Evolutionary conservation across 225 moss, liverwort and hornwort species (phyloP), one percentile per base, ranked within the genome.

Genomic region (Bryum argenteum): DNA sequence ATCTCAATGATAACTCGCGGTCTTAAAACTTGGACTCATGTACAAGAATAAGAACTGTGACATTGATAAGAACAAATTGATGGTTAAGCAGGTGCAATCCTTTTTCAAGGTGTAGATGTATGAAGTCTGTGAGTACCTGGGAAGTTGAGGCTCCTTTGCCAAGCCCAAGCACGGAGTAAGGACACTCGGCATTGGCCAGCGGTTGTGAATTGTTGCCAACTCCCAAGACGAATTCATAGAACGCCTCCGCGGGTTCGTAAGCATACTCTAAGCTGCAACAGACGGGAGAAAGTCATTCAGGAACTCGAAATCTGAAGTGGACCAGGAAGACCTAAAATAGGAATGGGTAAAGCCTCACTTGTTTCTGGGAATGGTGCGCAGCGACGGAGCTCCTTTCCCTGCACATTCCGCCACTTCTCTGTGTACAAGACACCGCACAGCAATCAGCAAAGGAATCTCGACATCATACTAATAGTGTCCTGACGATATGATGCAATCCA

Each of bases 391-490:
- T 82, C 90, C 96, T 77, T 90, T 96, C 4, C 85, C 88, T 54
- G 96, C 93, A 80, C 96, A 96, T 76, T 96, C 93, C 20, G 96
- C 96, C 9, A 96, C 87, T 82, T 96, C 96, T 79, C 93, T 91
- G 75, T 83, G 61, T 38, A 63, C 9, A 22, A 54, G 43, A 47
- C 22, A 78, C 20, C 71, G n/a, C 63, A 58, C 38, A 47, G 42
- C 37, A 6, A 58, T 11, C 2, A 44, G 33, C 19, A 58, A n/a
- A 40, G 10, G 51, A 15, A 48, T 19, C 6, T 39, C 68, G 8
- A 44, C 3, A 44, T 69, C 37, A 42, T 37, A 47, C 22, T 8
- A 16, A 70, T 33, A 33, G 33, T 33, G 33, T 33, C 33, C 33
- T 33, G 33, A 33, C 33, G 7, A 2, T 33, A 33, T 3, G 33